phyloP scores from a whole-genome alignment of 2,329 filamentous ascomycete genomes.

The Alternaria burnsii region DNA sequence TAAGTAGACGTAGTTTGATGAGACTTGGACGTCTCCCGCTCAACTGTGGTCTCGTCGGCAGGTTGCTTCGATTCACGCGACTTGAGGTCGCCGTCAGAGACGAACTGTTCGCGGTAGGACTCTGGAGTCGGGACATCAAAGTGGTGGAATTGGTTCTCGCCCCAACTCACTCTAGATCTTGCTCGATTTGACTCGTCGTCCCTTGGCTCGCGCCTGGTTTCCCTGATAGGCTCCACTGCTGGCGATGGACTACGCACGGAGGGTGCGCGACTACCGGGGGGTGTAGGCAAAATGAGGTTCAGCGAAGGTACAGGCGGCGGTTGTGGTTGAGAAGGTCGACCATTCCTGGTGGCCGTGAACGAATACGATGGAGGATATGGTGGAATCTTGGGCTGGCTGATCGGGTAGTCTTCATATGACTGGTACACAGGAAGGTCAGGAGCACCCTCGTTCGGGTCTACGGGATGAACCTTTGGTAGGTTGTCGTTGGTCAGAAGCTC shows the following conservation, averaged over 20 bases:
- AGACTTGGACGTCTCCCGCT: constrained; percentile 45
- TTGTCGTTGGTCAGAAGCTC: constrained; percentile 53
- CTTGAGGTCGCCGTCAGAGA: constrained; percentile 43
- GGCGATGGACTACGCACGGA: constrained; percentile 50
- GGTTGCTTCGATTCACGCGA: constrained; percentile 32
- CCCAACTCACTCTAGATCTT: constrained; percentile 57
- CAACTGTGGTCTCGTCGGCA: constrained; percentile 52
- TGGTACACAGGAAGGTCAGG: constrained; percentile 55
- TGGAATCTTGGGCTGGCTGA: constrained; percentile 37
- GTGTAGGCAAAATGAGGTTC: constrained; percentile 66
- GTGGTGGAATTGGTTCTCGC: constrained; percentile 56
- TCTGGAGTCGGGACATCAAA: constrained; percentile 59
- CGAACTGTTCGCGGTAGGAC: constrained; percentile 50
- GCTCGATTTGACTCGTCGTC: constrained; percentile 35
- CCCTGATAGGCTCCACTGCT: constrained; percentile 37
- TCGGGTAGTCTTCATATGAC: constrained; percentile 49
- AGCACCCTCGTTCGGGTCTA: constrained; percentile 56
- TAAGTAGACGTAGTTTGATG: constrained; percentile 37
- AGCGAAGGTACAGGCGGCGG: constrained; percentile 61
- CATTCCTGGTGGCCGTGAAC: constrained; percentile 53
- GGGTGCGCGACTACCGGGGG: constrained; percentile 60
- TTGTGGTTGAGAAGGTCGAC: constrained; percentile 42
- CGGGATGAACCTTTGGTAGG: constrained; percentile 44
- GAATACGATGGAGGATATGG: constrained; percentile 51
- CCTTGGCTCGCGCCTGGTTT: constrained; percentile 31